Percentiles rank a stretch among this genome's conserved stretches.
phyloP scores from a whole-genome alignment of 2,329 filamentous ascomycete species.

The Coniochaeta prunicola region DNA sequence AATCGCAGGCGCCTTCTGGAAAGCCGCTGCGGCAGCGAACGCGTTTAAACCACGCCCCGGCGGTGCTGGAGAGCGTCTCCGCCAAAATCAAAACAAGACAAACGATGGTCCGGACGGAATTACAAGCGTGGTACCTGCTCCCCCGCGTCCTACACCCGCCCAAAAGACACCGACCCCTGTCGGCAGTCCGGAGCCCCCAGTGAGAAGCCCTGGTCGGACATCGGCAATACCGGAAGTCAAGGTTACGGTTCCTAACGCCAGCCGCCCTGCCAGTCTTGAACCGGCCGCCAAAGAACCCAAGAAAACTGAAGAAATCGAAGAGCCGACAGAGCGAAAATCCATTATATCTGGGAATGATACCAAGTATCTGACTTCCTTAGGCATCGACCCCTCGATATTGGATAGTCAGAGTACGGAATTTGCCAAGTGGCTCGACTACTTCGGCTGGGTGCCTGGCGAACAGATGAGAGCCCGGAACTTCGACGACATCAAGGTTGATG shows the following conservation, averaged over 20 bases:
- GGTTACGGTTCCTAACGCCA: slow-evolving; percentile 41
- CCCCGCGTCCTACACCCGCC: slow-evolving; percentile 40
- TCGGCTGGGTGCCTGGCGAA: slow-evolving; percentile 77
- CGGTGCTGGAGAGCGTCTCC: slow-evolving; percentile 74
- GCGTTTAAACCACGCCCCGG: slow-evolving; percentile 83
- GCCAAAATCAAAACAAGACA: slow-evolving; percentile 50
- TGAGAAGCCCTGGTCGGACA: slow-evolving; percentile 21
- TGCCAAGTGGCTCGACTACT: slow-evolving; percentile 73
- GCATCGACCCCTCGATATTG: slow-evolving; percentile 69
- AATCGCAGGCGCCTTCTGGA: slow-evolving; percentile 69
- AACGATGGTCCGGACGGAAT: slow-evolving; percentile 78
- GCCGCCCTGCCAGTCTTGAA: slow-evolving; percentile 32
- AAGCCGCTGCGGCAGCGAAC: slow-evolving; percentile 64
- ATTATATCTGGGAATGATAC: slow-evolving; percentile 66
- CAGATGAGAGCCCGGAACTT: slow-evolving; percentile 68
- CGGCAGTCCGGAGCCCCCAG: slow-evolving; percentile 24
- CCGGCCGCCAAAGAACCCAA: slow-evolving; percentile 26
- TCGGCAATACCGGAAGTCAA: slow-evolving; percentile 50
- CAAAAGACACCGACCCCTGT: slow-evolving; percentile 25
- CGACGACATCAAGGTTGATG: slow-evolving; percentile 72
- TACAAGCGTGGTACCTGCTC: slow-evolving; percentile 78
- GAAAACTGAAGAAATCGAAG: slow-evolving; percentile 18
- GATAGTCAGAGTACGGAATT: slow-evolving; percentile 74
- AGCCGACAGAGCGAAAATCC: slow-evolving; percentile 47
- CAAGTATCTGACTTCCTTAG: slow-evolving; percentile 70